Conservation (phyloP, 306 rosid genomes). For the Acacia melanoxylon region DNA sequence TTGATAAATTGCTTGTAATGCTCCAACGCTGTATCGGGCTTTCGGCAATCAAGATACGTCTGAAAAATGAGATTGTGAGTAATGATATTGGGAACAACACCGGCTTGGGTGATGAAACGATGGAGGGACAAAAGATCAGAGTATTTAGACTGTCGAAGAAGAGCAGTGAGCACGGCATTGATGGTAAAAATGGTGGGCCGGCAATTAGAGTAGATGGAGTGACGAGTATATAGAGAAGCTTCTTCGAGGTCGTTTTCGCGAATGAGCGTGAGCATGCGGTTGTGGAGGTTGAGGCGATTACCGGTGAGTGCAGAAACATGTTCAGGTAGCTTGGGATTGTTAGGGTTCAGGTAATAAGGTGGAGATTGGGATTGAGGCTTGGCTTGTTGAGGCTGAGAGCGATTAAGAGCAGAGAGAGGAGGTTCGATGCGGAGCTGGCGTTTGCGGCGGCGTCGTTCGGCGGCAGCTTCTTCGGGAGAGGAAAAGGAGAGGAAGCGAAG, state of each 20-base stretch:
- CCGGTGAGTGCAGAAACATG: conserved; percentile 74
- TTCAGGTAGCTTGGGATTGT: conserved; percentile 82
- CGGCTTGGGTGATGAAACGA: conserved; percentile 91
- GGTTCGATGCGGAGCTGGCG: conserved; percentile 98
- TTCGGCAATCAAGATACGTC: conserved; percentile 87
- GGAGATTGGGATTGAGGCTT: conserved; percentile 47
- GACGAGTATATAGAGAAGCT: conserved; percentile 89
- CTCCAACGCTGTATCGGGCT: conserved; percentile 89
- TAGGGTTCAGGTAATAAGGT: conserved; percentile 68
- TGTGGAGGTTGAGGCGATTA: conserved; percentile 83
- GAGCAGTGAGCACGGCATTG: conserved; percentile 77
- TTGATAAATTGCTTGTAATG: conserved; percentile 79
- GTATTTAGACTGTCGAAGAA: conserved; percentile 83
- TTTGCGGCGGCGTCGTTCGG: conserved; percentile 92
- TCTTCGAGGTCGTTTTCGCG: conserved; percentile 91
- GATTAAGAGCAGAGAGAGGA: conserved; percentile 80
- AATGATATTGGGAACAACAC: conserved; percentile 78
- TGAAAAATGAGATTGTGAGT: conserved; percentile 88
- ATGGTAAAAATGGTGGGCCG: conserved; percentile 92
- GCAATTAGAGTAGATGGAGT: conserved; percentile 90
- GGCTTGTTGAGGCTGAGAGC: conserved; percentile 44
- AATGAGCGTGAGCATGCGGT: conserved; percentile 67
- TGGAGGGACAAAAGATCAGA: conserved; percentile 88
- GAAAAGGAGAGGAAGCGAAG: conserved; percentile 63
- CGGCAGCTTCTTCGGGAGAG: conserved; percentile 92